Evolutionary conservation across 2,329 filamentous ascomycete genomes (phyloP).

Genomic region (Calonectria naviculata): DNA sequence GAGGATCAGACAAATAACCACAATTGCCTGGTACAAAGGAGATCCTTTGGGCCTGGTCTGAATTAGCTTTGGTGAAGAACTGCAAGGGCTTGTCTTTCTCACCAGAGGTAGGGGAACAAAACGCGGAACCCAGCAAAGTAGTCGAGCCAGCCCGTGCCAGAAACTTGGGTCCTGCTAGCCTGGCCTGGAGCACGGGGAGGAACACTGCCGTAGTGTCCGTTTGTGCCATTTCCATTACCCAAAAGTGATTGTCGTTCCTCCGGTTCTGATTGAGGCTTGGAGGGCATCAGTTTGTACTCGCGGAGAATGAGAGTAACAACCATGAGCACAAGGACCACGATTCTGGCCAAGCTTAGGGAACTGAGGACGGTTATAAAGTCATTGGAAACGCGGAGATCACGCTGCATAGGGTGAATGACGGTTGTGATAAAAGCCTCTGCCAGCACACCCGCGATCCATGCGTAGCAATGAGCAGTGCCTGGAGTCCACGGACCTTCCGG

Average conservation of each 20-base stretch:
- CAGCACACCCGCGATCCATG: constrained; percentile 50
- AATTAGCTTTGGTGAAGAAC: constrained; percentile 17
- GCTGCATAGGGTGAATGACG: constrained; percentile 44
- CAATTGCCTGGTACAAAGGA: constrained; percentile 51
- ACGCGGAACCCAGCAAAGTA: constrained; percentile 58
- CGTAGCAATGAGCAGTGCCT: constrained; percentile 47
- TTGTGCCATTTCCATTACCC: constrained; percentile 49
- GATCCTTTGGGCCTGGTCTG: constrained; percentile 54
- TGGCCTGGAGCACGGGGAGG: constrained; percentile 8
- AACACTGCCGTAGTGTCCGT: constrained; percentile 42
- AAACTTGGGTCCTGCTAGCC: constrained; percentile 43
- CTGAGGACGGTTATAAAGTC: constrained; percentile 45
- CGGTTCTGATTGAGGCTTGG: constrained; percentile 39
- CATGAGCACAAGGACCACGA: constrained; percentile 50
- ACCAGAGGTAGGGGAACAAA: constrained; percentile 60
- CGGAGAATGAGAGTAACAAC: constrained; percentile 41
- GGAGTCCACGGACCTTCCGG: constrained; percentile 58
- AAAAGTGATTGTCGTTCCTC: constrained; percentile 53
- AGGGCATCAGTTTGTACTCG: constrained; percentile 44
- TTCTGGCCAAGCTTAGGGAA: constrained; percentile 44
- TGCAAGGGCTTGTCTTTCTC: neutral
- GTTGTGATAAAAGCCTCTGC: constrained; percentile 50
- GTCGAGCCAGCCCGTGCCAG: constrained; percentile 55
- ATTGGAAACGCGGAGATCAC: constrained; percentile 34
- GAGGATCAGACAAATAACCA: constrained; percentile 53